Percentiles rank a stretch among this genome's conserved stretches.
Conservation (phyloP, 2,329 filamentous ascomycete species). For the Epichloe gansuensis region DNA sequence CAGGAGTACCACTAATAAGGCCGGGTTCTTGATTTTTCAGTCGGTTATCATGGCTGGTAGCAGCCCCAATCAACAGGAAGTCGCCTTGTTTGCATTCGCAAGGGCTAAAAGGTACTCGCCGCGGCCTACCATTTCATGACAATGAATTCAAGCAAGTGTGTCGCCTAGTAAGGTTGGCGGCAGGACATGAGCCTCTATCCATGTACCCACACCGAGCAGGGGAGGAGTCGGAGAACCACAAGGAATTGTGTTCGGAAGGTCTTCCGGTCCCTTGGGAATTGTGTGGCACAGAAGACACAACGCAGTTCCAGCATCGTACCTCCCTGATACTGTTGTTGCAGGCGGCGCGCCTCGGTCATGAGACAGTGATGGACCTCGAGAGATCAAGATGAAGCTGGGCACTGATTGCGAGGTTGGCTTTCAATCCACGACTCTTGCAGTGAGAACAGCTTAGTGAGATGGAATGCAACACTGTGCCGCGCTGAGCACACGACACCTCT, state of each 20-base stretch:
- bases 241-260: slow-evolving; percentile 8
- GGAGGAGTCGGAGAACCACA: slow-evolving; percentile 9
- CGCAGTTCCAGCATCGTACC: neutral
- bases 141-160: neutral
- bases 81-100: neutral
- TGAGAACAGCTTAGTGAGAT: too few species aligned
- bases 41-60: neutral
- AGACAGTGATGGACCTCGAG: neutral
- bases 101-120: slow-evolving; percentile 5
- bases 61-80: neutral
- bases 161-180: slow-evolving; percentile 1
- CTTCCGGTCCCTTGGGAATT: slow-evolving; percentile 9
- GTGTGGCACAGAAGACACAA: slow-evolving; percentile 1
- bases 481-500: neutral
- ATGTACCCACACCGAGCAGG: slow-evolving; percentile 5
- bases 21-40: neutral
- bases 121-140: slow-evolving; percentile 4
- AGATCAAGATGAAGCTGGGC: neutral
- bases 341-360: neutral
- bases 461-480: neutral
- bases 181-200: slow-evolving; percentile 5
- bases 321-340: neutral
- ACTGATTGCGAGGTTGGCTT: neutral
- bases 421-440: neutral
- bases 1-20: neutral